A percentile compares a stretch with the other conserved stretches of the same genome.
These are phyloP conservation scores for Suillus decipiens DNA, from an alignment of 768 basidiomycete genomes.

Conservation along the genomic window DNA sequence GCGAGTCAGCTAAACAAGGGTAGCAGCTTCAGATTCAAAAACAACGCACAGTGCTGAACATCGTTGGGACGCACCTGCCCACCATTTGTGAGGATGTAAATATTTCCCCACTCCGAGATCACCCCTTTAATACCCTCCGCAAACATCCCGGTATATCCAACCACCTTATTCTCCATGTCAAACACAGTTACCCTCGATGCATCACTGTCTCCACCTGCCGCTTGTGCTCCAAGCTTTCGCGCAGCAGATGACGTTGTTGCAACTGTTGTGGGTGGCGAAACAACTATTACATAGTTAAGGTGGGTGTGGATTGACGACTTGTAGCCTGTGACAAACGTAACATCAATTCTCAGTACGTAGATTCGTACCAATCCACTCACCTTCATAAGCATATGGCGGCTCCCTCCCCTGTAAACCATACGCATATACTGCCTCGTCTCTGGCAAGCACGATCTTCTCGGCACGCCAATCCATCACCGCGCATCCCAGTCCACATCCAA, in stretches of 20 bases:
- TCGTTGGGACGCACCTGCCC: constrained; percentile 71
- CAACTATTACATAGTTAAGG: constrained; percentile 84
- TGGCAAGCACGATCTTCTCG: constrained; percentile 79
- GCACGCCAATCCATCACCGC: constrained; percentile 74
- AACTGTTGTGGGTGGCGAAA: constrained; percentile 82
- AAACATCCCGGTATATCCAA: constrained; percentile 82
- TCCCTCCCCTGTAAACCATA: constrained; percentile 82
- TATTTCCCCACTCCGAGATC: constrained; percentile 76
- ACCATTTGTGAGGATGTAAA: constrained; percentile 79
- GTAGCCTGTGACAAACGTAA: constrained; percentile 17
- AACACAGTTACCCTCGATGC: constrained; percentile 83
- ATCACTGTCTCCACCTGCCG: constrained; percentile 44
- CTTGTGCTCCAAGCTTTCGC: constrained; percentile 24
- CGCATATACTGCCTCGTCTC: constrained; percentile 90
- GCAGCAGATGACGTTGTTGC: constrained; percentile 59
- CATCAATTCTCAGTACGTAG: constrained; percentile 2
- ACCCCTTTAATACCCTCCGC: constrained; percentile 82
- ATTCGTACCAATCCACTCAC: constrained; percentile 38
- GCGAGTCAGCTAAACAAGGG: constrained; percentile 51
- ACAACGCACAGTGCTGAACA: neutral
- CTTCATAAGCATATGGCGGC: constrained; percentile 90
- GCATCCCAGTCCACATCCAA: constrained; percentile 84
- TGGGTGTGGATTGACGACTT: constrained; percentile 80
- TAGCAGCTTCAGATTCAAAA: constrained; percentile 1
- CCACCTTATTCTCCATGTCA: constrained; percentile 89